A percentile compares a stretch with the other conserved stretches of the same genome.
These are phyloP conservation scores for Chimonanthus praecox DNA, from an alignment of 164 flowering plant species.

Conservation along the genomic window DNA sequence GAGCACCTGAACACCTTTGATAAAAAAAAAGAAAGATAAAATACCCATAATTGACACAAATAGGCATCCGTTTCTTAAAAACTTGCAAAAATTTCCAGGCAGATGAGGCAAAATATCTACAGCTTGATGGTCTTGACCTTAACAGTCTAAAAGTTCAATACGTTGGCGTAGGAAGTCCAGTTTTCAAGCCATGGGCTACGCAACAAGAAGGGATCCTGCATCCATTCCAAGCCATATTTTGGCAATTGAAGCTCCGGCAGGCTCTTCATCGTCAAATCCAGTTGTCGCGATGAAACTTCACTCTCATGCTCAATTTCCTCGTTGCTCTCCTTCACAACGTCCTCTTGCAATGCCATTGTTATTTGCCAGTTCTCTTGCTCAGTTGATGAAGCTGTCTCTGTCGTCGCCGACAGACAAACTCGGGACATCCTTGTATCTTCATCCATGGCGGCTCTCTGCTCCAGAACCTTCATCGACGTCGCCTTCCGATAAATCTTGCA, in stretches of 20 bases:
- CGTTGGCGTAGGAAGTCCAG: constrained; percentile 19
- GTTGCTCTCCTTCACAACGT: constrained; percentile 10
- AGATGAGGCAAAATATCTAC: neutral
- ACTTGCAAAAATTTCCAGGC: neutral
- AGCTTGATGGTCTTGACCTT: neutral
- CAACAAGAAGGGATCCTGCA: constrained; percentile 44
- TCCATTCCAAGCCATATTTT: constrained; percentile 46
- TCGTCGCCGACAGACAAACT: constrained; percentile 14
- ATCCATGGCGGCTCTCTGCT: constrained; percentile 77
- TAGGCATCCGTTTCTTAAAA: too few relatives aligned
- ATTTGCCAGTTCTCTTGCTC: constrained; percentile 13
- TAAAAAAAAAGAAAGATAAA: too few relatives aligned
- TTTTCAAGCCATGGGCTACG: constrained; percentile 66
- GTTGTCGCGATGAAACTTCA: constrained; percentile 4
- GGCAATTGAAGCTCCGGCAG: constrained; percentile 67
- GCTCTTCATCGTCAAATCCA: constrained; percentile 21
- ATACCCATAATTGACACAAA: too few relatives aligned
- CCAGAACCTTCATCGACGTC: constrained; percentile 79
- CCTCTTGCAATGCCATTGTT: neutral
- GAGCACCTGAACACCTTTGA: too few relatives aligned
- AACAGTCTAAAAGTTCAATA: constrained; percentile 17
- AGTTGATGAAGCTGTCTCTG: constrained; percentile 20
- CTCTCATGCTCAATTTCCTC: constrained; percentile 4
- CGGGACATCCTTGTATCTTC: constrained; percentile 27
- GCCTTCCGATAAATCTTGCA: constrained; percentile 94